Evolutionary conservation across 768 basidiomycete species (phyloP), one percentile per base, ranked within the genome.

Genomic region (Wakefieldia striispora): DNA sequence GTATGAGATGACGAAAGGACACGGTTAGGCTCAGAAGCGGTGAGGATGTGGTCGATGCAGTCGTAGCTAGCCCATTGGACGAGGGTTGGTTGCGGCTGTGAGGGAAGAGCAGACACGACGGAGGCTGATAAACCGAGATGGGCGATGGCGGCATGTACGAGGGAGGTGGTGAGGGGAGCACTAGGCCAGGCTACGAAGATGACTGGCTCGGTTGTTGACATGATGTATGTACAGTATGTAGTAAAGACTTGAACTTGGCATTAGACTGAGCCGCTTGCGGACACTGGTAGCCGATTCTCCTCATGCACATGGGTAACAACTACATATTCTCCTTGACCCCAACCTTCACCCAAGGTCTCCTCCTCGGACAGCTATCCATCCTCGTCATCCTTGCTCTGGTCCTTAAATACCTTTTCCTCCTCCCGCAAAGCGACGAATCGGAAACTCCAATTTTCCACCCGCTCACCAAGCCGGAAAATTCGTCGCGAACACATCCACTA

Each of bases 391-490:
- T 91, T 24, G 76, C 75, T 40, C 72, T 94, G 54, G 81, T 99
- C 64, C 82, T 99, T 70, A 90, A 91, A 64, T 98, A 97, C 72
- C 84, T 98, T 49, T 97, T 99, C 64, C 85, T 99, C 54, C 91
- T 97, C 59, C 82, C 89, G 6, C 76, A 82, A 23, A 73, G 79
- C 50, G 70, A 78, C 55, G 76, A 78, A 1, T 75, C 78, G 59
- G 79, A 80, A 53, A 73, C 76, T 0, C 73, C 79, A 1, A 73
- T 78, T 29, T 86, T 83, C 66, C 84, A 82, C 58, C 80, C 83
- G 3, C 75, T 76, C 50, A 70, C 78, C 41, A 79, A 80, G 56
- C 73, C 70, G 21, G 75, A 81, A 56, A 64, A 70, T 33, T 67
- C 74, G 27, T 62, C 71, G 23, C 72, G 72, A 41, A 73, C 74